These are phyloP conservation scores for Xeromyces bisporus DNA, from an alignment of 495 filamentous ascomycete species.

Conservation along the genomic window DNA sequence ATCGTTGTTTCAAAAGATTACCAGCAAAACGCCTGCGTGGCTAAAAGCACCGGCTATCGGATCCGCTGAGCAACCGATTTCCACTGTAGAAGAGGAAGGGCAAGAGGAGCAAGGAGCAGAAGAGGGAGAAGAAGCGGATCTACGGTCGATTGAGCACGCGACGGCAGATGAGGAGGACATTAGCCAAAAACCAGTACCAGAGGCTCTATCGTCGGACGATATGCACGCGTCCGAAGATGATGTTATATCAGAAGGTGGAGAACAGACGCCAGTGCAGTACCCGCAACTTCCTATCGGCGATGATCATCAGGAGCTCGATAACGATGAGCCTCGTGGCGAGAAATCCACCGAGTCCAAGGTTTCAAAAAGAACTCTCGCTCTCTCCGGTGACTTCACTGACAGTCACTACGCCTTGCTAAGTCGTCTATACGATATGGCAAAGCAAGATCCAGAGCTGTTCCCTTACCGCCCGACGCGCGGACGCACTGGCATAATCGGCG, in stretches of 20 bases:
- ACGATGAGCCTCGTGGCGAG: no score
- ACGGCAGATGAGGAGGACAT: no score
- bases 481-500: slow-evolving; percentile 26
- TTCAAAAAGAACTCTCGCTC: slow-evolving; percentile 14
- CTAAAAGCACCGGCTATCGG: slow-evolving; percentile 17
- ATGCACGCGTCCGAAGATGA: no score
- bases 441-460: slow-evolving; percentile 22
- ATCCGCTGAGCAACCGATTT: slow-evolving; percentile 7
- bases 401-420: slow-evolving; percentile 26
- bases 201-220: no score
- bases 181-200: no score
- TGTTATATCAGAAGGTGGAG: no score
- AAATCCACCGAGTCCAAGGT: slow-evolving; percentile 3
- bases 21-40: slow-evolving; percentile 26
- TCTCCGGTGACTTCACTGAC: slow-evolving; percentile 30
- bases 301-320: no score
- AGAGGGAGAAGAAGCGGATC: no score
- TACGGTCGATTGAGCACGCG: no score
- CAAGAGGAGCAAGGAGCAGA: slow-evolving; percentile 4
- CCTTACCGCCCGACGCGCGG: slow-evolving; percentile 20
- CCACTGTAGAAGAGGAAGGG: slow-evolving; percentile 7
- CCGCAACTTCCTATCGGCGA: no score
- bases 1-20: slow-evolving; percentile 24
- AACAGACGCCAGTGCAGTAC: no score
- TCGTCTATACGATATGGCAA: slow-evolving; percentile 25